These are phyloP conservation scores for Urochloa ruziziensis DNA, from an alignment of 176 grass and related monocot species.

Conservation along the genomic window DNA sequence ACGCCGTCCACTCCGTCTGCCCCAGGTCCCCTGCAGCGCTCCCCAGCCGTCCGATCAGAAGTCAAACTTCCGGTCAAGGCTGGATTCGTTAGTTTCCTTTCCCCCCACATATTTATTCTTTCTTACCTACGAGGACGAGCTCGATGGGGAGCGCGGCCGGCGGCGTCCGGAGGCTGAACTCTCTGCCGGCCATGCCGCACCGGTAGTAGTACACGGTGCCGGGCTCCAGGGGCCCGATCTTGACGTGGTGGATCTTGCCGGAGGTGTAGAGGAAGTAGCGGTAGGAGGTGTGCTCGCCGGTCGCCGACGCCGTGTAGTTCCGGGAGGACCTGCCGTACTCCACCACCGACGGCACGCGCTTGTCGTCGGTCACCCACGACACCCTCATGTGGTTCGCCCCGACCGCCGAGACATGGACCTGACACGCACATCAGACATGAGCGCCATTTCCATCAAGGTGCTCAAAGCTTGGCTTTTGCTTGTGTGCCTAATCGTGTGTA, in stretches of 20 bases:
- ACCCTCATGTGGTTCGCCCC: slow-evolving; percentile 48
- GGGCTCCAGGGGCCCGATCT: slow-evolving; percentile 70
- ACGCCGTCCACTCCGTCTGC: slow-evolving; percentile 91
- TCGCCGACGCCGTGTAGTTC: slow-evolving; percentile 47
- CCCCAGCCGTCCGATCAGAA: background rate
- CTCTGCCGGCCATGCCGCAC: slow-evolving; percentile 52
- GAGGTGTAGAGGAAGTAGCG: slow-evolving; percentile 83
- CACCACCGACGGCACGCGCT: slow-evolving; percentile 52
- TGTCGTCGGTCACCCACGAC: slow-evolving; percentile 80
- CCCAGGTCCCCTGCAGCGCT: slow-evolving; percentile 65
- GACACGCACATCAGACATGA: no score
- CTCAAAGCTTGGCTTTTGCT: background rate
- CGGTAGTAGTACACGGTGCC: slow-evolving; percentile 79
- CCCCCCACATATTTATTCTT: no score
- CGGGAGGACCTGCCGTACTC: slow-evolving; percentile 58
- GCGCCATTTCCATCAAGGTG: background rate
- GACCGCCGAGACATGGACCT: slow-evolving; percentile 72
- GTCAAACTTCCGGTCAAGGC: background rate
- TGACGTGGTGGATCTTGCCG: slow-evolving; percentile 93
- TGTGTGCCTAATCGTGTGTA: background rate
- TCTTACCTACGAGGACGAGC: slow-evolving; percentile 54
- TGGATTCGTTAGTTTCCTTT: no score
- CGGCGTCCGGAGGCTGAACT: slow-evolving; percentile 78
- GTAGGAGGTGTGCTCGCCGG: slow-evolving; percentile 73
- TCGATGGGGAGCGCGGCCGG: slow-evolving; percentile 65